Conservation (phyloP, 2,329 filamentous ascomycete genomes). For the Pseudogymnoascus sp. region DNA sequence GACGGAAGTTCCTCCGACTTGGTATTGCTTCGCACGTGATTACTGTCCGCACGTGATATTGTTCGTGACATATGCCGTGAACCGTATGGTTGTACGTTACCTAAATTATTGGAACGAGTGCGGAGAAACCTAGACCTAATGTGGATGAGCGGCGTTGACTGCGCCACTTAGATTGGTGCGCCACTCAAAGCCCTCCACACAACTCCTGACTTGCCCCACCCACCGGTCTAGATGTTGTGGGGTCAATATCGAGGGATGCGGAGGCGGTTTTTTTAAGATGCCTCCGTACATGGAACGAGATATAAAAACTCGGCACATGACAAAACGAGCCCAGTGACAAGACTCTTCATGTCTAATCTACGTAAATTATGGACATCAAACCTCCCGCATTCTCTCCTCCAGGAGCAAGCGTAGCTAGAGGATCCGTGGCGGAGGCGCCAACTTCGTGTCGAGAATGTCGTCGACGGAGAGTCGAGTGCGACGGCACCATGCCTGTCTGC, state of each 20-base stretch:
- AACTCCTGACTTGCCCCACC: not conserved
- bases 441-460: constrained; percentile 9
- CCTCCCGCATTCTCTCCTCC: not conserved
- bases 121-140: not conserved
- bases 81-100: not conserved
- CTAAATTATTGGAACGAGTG: not conserved
- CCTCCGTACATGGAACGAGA: not conserved
- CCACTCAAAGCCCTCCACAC: not conserved
- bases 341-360: not conserved
- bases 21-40: too few species aligned
- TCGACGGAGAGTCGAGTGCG: constrained; percentile 3
- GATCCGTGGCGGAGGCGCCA: not conserved
- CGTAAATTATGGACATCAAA: not conserved
- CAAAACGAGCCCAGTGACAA: not conserved
- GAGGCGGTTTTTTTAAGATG: not conserved
- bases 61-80: too few species aligned
- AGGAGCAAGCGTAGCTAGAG: not conserved
- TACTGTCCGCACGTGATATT: too few species aligned
- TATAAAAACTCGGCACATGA: constrained; percentile 1
- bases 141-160: not conserved
- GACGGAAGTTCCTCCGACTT: too few species aligned
- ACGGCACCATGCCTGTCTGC: constrained; percentile 7
- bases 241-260: not conserved
- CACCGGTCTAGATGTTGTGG: not conserved
- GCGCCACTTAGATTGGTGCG: not conserved